phyloP scores from a whole-genome alignment of 805 yeast species.

The Blastobotrys attinorum region DNA sequence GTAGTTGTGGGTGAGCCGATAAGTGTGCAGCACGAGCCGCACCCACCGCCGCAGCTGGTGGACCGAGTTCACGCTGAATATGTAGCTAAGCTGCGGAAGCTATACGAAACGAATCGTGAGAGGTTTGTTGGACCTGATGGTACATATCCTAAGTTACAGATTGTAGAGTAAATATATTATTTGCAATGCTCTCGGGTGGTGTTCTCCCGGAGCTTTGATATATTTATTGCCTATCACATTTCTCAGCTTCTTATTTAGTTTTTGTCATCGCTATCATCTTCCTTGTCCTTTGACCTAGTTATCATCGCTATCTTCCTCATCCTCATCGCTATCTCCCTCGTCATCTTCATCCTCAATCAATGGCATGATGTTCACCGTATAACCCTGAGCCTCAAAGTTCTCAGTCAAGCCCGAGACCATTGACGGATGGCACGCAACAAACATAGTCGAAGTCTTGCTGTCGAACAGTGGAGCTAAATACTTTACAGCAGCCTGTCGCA shows the following conservation, averaged over 20 bases:
- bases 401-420: constrained; percentile 41
- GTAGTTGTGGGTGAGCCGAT: constrained; percentile 49
- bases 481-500: constrained; percentile 37
- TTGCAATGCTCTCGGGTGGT: too few species aligned
- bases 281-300: too few species aligned
- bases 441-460: constrained; percentile 46
- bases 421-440: constrained; percentile 67
- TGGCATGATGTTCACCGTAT: constrained; percentile 50
- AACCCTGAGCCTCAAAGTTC: constrained; percentile 49
- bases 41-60: constrained; percentile 42
- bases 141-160: constrained; percentile 3
- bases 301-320: constrained; percentile 15
- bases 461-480: constrained; percentile 64
- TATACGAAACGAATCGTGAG: constrained; percentile 14
- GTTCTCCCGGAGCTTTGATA: too few species aligned
- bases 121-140: constrained; percentile 4
- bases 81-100: constrained; percentile 25
- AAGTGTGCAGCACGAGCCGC: constrained; percentile 32
- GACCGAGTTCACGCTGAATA: constrained; percentile 69
- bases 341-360: constrained; percentile 30
- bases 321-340: constrained; percentile 20
- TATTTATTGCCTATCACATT: too few species aligned
- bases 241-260: not conserved
- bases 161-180: constrained; percentile 11
- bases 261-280: not conserved